Base-by-base conservation (phyloP, 495 filamentous ascomycete genomes). In the Annulohypoxylon moriforme region DNA sequence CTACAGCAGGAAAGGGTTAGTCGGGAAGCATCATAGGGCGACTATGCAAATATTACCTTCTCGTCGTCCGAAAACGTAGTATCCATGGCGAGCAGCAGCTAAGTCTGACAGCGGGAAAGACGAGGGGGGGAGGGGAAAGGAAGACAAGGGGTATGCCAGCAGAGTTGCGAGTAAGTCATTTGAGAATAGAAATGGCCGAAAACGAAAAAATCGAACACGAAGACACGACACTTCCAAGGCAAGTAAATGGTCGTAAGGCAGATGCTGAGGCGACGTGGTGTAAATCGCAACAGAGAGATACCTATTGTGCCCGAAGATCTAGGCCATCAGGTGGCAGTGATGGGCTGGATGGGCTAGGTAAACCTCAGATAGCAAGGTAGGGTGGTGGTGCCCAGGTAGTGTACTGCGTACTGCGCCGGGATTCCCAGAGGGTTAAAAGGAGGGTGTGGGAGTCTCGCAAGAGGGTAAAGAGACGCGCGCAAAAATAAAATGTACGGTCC, bases 11-110 rank as follows among this genome's bases (percentile, higher is more conserved):
- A 57, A 25, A 34, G 24, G 10, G 68, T 81, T 77, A 81, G 76
- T 65, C 49, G 60, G 42, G 55, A 55, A 57, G 20, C 25, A 47
- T 22, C 13, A 27, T 14, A n/a, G 40, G 50, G 50, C 3, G 47
- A 40, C 57, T 57, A 62, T 33, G 4, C 29, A 44, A 34, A 33
- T 60, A 52, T 67, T 81, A 85, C 83, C 83, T 84, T 85, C 77
- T 85, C 83, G 67, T 73, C 76, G 60, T 84, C 81, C 46, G 75
- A 82, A 74, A 85, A 85, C 65, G 75, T 78, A 69, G 82, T 77
- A 64, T 82, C 81, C 82, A 85, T 85, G 72, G 65, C 73, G 78
- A 69, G 66, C 66, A 69, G 66, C 66, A 59, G 63, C 71, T 74
- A 50, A 65, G 74, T 67, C 66, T 58, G 56, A 76, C 67, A 72